Base-by-base conservation (phyloP, 2,329 filamentous ascomycete species). In the Ophiostoma populinum region DNA sequence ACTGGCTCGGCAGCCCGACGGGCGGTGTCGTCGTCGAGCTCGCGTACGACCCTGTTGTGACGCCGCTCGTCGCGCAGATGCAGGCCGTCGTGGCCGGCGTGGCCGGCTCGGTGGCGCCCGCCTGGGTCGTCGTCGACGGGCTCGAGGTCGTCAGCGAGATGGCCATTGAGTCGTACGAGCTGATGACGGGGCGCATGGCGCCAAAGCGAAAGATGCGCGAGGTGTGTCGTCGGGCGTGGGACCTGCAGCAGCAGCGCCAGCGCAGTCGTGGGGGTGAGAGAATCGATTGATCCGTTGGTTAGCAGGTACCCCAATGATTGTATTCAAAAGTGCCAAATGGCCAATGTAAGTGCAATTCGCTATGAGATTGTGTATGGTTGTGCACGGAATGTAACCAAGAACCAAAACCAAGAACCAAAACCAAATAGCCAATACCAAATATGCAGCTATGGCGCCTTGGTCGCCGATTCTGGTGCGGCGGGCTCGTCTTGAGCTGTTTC, bases 21-120 rank as follows among this genome's bases (percentile, higher is more conserved):
- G 79, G 79, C 11, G 79, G 79, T 11, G 77, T 83, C 4, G 69
- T 81, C 6, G 63, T 82, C 28, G 78, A 83, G 54, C 59, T 76
- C 38, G 75, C 77, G 3, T 83, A 85, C 49, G 71, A 78, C 46
- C 76, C 76, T 1, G 60, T 79, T 9, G 61, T 76, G 32, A 82
- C 77, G 0, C 75, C 76, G 1, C 56, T 85, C 0, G 63, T 81
- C 20, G 60, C 63, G 21, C 78, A 83, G 46, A 70, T 82, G 47
- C 67, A 70, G 24, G 51, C 48, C 17, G 51, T 58, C 18, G 49
- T 82, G 47, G 67, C 70, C 24, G 51, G 48, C 17, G 51, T 58
- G 17, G 49, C 53, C 7, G 57, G 65, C 42, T 53, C 65, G 45
- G 58, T 65, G 31, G 57, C 66, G 34, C 60, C 65, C 40, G 58